Conservation (phyloP, 2,329 filamentous ascomycete genomes). For the Colletotrichum spaethianum region DNA sequence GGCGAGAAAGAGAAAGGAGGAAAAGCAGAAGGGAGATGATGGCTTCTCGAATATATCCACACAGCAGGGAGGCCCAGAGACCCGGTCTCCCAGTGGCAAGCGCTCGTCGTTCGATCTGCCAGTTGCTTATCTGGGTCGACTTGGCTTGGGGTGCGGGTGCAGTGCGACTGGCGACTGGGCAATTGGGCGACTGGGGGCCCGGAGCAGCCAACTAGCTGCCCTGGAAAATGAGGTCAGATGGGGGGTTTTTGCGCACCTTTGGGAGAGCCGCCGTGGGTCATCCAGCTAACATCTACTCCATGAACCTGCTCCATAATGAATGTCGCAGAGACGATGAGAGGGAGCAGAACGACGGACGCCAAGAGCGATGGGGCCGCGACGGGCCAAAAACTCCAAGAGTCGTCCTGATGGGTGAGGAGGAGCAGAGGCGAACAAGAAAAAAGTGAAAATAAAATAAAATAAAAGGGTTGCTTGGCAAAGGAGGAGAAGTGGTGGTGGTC, state of each 20-base stretch:
- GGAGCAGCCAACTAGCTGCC: slow-evolving; percentile 21
- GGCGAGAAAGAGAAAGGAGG: background rate
- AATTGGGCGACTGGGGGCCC: slow-evolving; percentile 26
- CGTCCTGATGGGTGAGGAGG: slow-evolving; percentile 3
- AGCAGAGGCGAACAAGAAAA: background rate
- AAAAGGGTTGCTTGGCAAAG: background rate
- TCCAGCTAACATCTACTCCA: slow-evolving; percentile 91
- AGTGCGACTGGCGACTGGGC: slow-evolving; percentile 22
- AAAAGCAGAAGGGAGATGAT: slow-evolving; percentile 9
- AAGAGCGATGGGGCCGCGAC: slow-evolving; percentile 18
- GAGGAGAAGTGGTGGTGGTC: slow-evolving; percentile 1
- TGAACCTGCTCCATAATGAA: slow-evolving; percentile 82
- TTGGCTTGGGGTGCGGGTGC: slow-evolving; percentile 29
- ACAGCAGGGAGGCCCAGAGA: slow-evolving; percentile 21
- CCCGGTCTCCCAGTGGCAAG: slow-evolving; percentile 29
- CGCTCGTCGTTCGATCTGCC: slow-evolving; percentile 8
- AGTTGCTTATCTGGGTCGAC: slow-evolving; percentile 38
- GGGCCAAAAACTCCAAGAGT: slow-evolving; percentile 17
- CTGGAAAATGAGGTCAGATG: slow-evolving; percentile 40
- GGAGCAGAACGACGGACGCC: background rate
- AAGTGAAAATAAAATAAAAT: background rate
- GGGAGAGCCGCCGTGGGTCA: slow-evolving; percentile 83
- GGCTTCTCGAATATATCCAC: slow-evolving; percentile 31
- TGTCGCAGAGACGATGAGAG: slow-evolving; percentile 39
- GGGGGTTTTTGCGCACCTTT: slow-evolving; percentile 74